phyloP scores from a whole-genome alignment of 495 filamentous ascomycete genomes.

The Mytilinidion resinicola region DNA sequence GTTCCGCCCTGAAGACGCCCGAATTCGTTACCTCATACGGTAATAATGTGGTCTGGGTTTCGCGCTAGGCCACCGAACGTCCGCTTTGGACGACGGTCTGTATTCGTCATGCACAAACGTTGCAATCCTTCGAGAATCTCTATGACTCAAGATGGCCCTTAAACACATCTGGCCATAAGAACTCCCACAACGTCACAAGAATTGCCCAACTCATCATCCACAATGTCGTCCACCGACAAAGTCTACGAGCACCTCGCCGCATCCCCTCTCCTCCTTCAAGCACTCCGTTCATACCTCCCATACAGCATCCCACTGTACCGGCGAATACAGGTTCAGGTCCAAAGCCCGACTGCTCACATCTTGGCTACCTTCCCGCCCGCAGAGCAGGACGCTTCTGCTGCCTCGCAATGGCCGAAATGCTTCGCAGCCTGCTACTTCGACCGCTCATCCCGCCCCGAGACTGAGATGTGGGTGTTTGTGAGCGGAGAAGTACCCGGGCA shows the following conservation, averaged over 20 bases:
- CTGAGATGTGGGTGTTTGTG: conserved; percentile 33
- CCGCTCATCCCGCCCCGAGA: conserved; percentile 34
- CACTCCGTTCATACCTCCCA: conserved; percentile 30
- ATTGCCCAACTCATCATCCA: no score
- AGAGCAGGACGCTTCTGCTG: background rate
- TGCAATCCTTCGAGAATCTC: no score
- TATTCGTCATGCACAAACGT: no score
- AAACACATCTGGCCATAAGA: no score
- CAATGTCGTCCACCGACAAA: background rate
- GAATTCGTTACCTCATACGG: no score
- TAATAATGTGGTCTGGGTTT: no score
- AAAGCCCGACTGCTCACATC: conserved; percentile 21
- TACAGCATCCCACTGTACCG: conserved; percentile 29
- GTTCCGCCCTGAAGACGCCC: no score
- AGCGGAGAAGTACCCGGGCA: conserved; percentile 25
- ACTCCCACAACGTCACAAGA: no score
- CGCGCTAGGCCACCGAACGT: no score
- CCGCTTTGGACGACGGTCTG: no score
- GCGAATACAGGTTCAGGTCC: conserved; percentile 28
- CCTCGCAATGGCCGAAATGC: conserved; percentile 14
- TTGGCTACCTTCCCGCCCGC: conserved; percentile 22
- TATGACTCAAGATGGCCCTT: no score
- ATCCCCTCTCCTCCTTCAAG: conserved; percentile 12
- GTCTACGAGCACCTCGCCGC: conserved; percentile 11
- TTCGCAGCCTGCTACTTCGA: conserved; percentile 34